These are phyloP conservation scores for Grigorovia humatica DNA, from an alignment of 805 yeast genomes.

Conservation along the genomic window DNA sequence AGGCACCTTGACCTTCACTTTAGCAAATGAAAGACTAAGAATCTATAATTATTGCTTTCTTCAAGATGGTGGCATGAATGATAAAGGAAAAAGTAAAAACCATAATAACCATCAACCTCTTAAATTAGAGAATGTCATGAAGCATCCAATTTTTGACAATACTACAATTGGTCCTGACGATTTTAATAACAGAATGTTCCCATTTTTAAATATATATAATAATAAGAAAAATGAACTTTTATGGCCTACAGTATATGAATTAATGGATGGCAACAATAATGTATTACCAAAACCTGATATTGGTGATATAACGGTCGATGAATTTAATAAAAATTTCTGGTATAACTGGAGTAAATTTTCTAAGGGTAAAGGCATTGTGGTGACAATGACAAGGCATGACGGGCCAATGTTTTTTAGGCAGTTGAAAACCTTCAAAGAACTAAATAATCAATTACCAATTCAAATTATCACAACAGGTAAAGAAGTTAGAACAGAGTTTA, in stretches of 20 bases:
- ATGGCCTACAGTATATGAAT: slow-evolving; percentile 1
- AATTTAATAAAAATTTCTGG: slow-evolving; percentile 19
- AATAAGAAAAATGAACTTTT: not conserved
- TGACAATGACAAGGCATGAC: slow-evolving; percentile 17
- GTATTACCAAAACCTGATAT: slow-evolving; percentile 2
- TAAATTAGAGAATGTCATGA: not conserved
- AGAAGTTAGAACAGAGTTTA: slow-evolving; percentile 15
- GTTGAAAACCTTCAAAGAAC: slow-evolving; percentile 14
- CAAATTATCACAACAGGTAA: slow-evolving; percentile 24
- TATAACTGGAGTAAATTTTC: slow-evolving; percentile 17
- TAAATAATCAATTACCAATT: slow-evolving; percentile 19
- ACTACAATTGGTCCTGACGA: slow-evolving; percentile 1
- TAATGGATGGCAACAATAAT: slow-evolving; percentile 1
- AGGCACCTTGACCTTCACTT: not conserved
- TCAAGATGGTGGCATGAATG: not conserved
- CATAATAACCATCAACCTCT: not conserved
- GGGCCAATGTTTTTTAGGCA: slow-evolving; percentile 14
- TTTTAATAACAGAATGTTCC: slow-evolving; percentile 2
- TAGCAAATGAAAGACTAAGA: slow-evolving; percentile 18
- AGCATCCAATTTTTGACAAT: not conserved
- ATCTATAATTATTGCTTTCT: slow-evolving; percentile 23
- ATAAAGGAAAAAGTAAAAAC: slow-evolving; percentile 7
- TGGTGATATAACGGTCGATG: not conserved
- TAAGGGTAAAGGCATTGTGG: slow-evolving; percentile 20
- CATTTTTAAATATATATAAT: not conserved